Conservation (phyloP, 768 basidiomycete genomes). For the Hypholoma sublateritium region DNA sequence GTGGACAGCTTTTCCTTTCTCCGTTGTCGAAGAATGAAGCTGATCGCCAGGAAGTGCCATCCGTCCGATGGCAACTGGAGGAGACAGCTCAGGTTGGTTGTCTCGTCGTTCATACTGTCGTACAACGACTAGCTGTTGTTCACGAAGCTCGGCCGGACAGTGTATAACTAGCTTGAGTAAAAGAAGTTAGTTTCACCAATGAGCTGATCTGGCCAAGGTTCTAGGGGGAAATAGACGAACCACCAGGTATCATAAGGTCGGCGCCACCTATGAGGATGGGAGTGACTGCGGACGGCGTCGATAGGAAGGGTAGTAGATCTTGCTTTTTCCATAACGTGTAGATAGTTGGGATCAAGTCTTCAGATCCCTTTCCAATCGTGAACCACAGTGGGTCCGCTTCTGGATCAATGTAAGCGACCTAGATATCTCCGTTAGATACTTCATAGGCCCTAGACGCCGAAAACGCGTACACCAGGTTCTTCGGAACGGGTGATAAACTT, state of each 20-base stretch:
- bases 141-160: slow-evolving; percentile 39
- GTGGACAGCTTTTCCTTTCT: slow-evolving; percentile 78
- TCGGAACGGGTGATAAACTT: slow-evolving; percentile 67
- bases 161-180: slow-evolving; percentile 56
- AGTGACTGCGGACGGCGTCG: slow-evolving; percentile 70
- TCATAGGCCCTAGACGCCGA: background rate
- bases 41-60: slow-evolving; percentile 59
- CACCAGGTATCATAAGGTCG: slow-evolving; percentile 87
- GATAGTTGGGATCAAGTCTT: slow-evolving; percentile 75
- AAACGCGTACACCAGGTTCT: slow-evolving; percentile 59
- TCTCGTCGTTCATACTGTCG: slow-evolving; percentile 43
- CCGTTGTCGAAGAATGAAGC: slow-evolving; percentile 38
- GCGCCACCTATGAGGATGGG: slow-evolving; percentile 76
- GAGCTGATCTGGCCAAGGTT: background rate
- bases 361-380: slow-evolving; percentile 62
- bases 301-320: slow-evolving; percentile 66
- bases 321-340: slow-evolving; percentile 81
- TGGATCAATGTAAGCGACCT: slow-evolving; percentile 65
- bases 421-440: slow-evolving; percentile 3
- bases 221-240: slow-evolving; percentile 37
- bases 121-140: slow-evolving; percentile 63
- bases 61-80: slow-evolving; percentile 75
- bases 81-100: slow-evolving; percentile 36
- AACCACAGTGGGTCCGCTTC: slow-evolving; percentile 82
- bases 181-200: slow-evolving; percentile 10